Base-by-base conservation (phyloP, 805 yeast genomes). In the Pichia nanzhaoensis region DNA sequence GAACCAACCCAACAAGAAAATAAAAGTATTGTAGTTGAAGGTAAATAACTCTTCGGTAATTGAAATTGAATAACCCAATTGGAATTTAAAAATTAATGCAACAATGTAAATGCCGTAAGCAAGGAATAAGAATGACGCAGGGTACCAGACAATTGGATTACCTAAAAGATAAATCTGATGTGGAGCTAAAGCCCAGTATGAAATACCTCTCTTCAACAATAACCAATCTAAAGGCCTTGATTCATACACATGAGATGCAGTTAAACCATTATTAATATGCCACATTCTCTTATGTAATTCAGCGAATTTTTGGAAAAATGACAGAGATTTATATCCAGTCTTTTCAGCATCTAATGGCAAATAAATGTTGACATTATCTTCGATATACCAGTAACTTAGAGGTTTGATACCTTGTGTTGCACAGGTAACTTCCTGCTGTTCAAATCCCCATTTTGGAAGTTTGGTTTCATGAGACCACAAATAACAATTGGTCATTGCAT, bases 381-480 rank as follows among this genome's bases (percentile, higher is more conserved):
- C 95, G 55, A 85, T 68, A 63, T 82, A 80, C 91, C 91, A 85
- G 51, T 76, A 69, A 31, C 80, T 69, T 55, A 80, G 71, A 16
- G 74, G 69, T 46, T 75, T 66, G 44, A 71, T 69, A 62, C 90
- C 93, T 54, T 78, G 83, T 17, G 75, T 63, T 32, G 95, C 88
- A 68, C 90, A 75, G 3, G 90, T 78, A 44, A 85, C 95, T 67
- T 85, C 95, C 63, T 82, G 90, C 64, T 85, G 95, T 50, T 79
- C 84, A 53, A 80, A 82, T 1, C 84, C 95, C 90, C 93, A 84
- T 42, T 76, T 77, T 50, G 95, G 95, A 56, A 85, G 72, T 59
- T 82, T 82, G 13, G 74, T 77, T 46, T 77, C 82, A 53, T 79
- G 83, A n/a, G 93, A 81, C 63, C 84, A 85, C 55, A 85, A 67